A percentile compares a stretch with the other conserved stretches of the same genome.
Conservation (phyloP, 306 rosid genomes). For the Quercus glauca region DNA sequence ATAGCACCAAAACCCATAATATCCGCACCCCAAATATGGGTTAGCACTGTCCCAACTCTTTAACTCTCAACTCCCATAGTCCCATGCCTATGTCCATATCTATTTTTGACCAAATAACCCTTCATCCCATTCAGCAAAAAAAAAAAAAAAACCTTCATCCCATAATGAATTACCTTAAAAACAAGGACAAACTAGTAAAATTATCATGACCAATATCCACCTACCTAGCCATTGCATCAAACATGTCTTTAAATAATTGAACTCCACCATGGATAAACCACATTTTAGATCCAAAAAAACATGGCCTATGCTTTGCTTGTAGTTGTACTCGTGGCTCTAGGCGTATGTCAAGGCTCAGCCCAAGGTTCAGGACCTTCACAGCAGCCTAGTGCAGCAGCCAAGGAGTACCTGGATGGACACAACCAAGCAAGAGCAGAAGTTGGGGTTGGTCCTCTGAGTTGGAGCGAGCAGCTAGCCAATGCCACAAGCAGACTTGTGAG, state of each 20-base stretch:
- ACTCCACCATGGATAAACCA: background rate
- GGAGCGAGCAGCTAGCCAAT: conserved; percentile 66
- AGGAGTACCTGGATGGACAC: conserved; percentile 62
- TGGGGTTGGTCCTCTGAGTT: conserved; percentile 55
- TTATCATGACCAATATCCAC: background rate
- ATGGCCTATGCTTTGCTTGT: conserved; percentile 4
- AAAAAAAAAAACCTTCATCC: too few relatives aligned
- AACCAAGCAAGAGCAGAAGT: conserved; percentile 77
- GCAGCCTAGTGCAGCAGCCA: conserved; percentile 30
- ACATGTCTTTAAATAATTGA: background rate
- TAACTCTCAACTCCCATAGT: too few relatives aligned
- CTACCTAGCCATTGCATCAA: background rate
- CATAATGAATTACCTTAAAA: too few relatives aligned
- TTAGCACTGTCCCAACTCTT: background rate
- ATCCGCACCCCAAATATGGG: background rate
- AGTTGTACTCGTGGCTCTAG: conserved; percentile 11
- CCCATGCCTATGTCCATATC: too few relatives aligned
- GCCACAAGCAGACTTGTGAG: conserved; percentile 51
- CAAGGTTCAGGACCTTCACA: background rate
- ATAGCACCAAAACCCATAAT: background rate
- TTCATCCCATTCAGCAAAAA: too few relatives aligned
- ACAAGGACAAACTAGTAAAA: too few relatives aligned
- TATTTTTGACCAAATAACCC: too few relatives aligned
- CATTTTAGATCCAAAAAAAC: background rate
- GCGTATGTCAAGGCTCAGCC: conserved; percentile 12